These are phyloP conservation scores for Geosmithia morbida DNA, from an alignment of 2,329 filamentous ascomycete genomes.

Conservation along the genomic window DNA sequence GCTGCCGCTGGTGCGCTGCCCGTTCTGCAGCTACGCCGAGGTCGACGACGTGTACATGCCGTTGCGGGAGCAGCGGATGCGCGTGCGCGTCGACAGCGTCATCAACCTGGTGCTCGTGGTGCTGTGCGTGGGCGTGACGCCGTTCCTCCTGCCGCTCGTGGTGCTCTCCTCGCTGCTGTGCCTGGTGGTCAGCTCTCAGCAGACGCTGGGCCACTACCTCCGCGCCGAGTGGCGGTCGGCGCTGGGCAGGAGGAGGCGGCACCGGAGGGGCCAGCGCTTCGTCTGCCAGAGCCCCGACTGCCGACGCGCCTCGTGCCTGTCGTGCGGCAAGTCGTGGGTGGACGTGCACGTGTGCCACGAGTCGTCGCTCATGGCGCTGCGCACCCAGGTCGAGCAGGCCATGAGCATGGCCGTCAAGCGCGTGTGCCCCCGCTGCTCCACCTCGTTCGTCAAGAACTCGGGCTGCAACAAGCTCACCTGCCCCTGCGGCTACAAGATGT, in stretches of 20 bases:
- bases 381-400: slow-evolving; percentile 81
- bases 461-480: slow-evolving; percentile 97
- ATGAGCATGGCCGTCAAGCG: slow-evolving; percentile 92
- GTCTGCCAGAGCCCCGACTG: slow-evolving; percentile 60
- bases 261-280: slow-evolving; percentile 62
- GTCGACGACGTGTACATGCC: slow-evolving; percentile 63
- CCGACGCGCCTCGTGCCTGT: slow-evolving; percentile 58
- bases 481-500: slow-evolving; percentile 94
- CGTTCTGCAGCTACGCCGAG: slow-evolving; percentile 87
- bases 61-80: slow-evolving; percentile 35
- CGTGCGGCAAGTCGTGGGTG: slow-evolving; percentile 68
- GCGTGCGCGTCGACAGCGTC: slow-evolving; percentile 36
- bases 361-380: slow-evolving; percentile 64
- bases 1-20: slow-evolving; percentile 67
- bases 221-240: slow-evolving; percentile 39
- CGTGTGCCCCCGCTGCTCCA: slow-evolving; percentile 81
- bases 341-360: slow-evolving; percentile 89
- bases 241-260: slow-evolving; percentile 52
- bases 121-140: slow-evolving; percentile 36
- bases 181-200: slow-evolving; percentile 25
- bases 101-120: slow-evolving; percentile 34
- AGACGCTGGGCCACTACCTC: slow-evolving; percentile 25
- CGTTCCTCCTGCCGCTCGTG: slow-evolving; percentile 39
- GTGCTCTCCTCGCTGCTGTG: slow-evolving; percentile 30
- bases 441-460: slow-evolving; percentile 81